phyloP scores from a whole-genome alignment of 2,329 filamentous ascomycete species.

The Fusarium zealandicum region DNA sequence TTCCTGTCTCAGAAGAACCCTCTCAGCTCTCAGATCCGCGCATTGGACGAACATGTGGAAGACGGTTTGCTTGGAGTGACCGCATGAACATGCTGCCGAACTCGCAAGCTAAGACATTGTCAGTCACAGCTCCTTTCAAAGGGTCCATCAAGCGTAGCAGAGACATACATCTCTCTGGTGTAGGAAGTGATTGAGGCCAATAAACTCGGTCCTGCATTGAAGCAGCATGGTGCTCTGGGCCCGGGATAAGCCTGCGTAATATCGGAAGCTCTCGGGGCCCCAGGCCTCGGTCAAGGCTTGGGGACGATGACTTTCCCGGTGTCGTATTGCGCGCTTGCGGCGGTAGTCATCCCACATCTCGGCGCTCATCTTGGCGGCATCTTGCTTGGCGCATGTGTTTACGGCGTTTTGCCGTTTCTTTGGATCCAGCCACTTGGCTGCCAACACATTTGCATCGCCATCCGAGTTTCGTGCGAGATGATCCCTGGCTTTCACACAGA shows the following conservation, averaged over 20 bases:
- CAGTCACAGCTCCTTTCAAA: background rate
- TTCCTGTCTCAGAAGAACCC: background rate
- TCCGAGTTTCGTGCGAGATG: background rate
- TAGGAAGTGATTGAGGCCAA: background rate
- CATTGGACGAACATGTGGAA: slow-evolving; percentile 9
- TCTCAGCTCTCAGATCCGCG: background rate
- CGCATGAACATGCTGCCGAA: background rate
- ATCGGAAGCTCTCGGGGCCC: background rate
- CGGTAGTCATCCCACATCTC: background rate
- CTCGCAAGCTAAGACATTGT: background rate
- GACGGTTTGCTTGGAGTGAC: slow-evolving; percentile 2
- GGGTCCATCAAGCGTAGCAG: background rate
- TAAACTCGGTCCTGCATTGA: slow-evolving; percentile 4
- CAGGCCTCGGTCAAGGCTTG: background rate
- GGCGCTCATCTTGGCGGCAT: background rate
- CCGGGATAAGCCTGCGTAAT: slow-evolving; percentile 1
- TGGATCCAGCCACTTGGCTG: background rate
- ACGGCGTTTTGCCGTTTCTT: background rate
- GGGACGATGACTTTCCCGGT: background rate
- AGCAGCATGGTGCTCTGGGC: slow-evolving; percentile 6
- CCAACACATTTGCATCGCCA: background rate
- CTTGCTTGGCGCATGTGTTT: background rate
- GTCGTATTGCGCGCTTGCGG: background rate
- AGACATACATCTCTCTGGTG: background rate
- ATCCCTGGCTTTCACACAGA: background rate